Evolutionary conservation across 176 grass and related monocot genomes (phyloP).

Genomic region (Echinochloa phyllopogon): DNA sequence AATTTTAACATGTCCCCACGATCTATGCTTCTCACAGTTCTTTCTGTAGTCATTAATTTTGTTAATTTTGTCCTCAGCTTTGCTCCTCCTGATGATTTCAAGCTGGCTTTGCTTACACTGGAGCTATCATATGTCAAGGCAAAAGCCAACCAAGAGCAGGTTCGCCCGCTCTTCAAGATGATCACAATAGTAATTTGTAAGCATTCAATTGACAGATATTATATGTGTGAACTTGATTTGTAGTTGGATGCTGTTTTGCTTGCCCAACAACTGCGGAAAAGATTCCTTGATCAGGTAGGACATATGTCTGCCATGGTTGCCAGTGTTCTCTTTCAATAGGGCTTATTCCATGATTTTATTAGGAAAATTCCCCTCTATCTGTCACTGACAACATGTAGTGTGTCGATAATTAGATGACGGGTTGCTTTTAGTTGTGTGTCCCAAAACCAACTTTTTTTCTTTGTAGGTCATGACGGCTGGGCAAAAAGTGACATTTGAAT

Average conservation of each 20-base stretch:
- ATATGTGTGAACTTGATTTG: slow-evolving; percentile 41
- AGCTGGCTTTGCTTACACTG: slow-evolving; percentile 65
- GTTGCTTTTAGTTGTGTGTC: slow-evolving; percentile 22
- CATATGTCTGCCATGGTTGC: background rate
- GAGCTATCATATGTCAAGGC: slow-evolving; percentile 63
- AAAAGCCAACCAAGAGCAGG: slow-evolving; percentile 56
- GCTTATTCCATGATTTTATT: slow-evolving; percentile 2
- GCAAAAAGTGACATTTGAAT: slow-evolving; percentile 94
- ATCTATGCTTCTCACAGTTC: slow-evolving; percentile 2
- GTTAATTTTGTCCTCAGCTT: slow-evolving; percentile 55
- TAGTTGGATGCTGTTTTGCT: slow-evolving; percentile 96
- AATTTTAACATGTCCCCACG: background rate
- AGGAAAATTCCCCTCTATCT: background rate
- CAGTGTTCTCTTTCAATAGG: background rate
- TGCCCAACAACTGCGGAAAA: slow-evolving; percentile 81
- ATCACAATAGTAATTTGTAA: slow-evolving; percentile 11
- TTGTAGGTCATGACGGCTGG: slow-evolving; percentile 77
- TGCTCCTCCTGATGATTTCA: slow-evolving; percentile 66
- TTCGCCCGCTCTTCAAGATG: slow-evolving; percentile 20
- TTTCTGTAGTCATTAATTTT: slow-evolving; percentile 36
- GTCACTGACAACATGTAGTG: background rate
- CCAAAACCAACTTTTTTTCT: slow-evolving; percentile 16
- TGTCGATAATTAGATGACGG: background rate
- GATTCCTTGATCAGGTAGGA: slow-evolving; percentile 81
- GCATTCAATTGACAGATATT: background rate